Evolutionary conservation across 73 alveolate species (phyloP), one percentile per base, ranked within the genome.

Genomic region (Paramecium caudatum): DNA sequence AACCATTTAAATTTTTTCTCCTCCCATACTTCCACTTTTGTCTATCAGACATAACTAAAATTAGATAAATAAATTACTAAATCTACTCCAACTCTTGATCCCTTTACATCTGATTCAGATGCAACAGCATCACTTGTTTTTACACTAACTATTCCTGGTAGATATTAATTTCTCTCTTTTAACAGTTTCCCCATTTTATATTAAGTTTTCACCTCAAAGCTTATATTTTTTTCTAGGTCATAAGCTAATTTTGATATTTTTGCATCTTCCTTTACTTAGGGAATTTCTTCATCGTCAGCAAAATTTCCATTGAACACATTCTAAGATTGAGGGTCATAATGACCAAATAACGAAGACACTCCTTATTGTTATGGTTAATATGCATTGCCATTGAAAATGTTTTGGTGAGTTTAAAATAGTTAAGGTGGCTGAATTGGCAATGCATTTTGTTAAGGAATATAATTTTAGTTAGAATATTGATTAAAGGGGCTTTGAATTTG

Each of bases 1-100:
- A 65, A 65, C 83, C 49, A 36, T 36, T 12, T 33, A 8, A 10
- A 65, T 65, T 36, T 65, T 65, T 12, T 10, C 10, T 32, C 83
- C 83, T 4, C 6, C 3, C 83, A 65, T 65, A 65, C 83, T 74
- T 32, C 98, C 98, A 45, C 96, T 91, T 39, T 48, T 80, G 81
- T 95, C 98, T 4, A 95, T 94, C 3, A 95, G 90, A 45, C 98
- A 94, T 10, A 55, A 27, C 80, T 55, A 55, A 55, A 19, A 12
- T 3, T 10, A 27, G 30, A 27, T 19, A 0, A 55, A 55, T 3
- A 1, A 55, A 55, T 23, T 82, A 94, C 87, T 47, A 94, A 70
- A 93, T 94, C 98, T n/a, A 94, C 45, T 16, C 95, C 88, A 16
- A 74, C 83, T 32, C 49, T 9, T 41, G 49, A 10, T 10, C 16